Percentiles rank a stretch among this genome's conserved stretches.
phyloP scores from a whole-genome alignment of 23 red algal species.

The Gracilaria vermiculophylla region DNA sequence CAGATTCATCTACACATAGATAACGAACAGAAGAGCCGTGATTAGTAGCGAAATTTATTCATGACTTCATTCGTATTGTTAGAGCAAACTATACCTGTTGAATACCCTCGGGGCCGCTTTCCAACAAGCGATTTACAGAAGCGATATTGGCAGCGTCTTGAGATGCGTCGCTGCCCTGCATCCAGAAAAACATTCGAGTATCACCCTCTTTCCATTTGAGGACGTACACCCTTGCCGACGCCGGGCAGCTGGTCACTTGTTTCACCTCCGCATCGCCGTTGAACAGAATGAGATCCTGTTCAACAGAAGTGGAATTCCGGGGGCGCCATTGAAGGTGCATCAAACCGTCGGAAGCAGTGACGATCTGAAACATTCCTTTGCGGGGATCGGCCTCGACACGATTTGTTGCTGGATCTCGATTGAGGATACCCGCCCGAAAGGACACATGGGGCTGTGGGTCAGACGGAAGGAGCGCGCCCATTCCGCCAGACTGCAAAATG shows the following conservation, averaged over 20 bases:
- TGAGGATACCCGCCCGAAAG: conserved; percentile 51
- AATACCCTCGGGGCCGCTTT: conserved; percentile 35
- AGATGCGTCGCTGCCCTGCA: conserved; percentile 58
- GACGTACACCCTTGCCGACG: conserved; percentile 60
- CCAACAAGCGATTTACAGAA: conserved; percentile 41
- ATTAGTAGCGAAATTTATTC: conserved; percentile 37
- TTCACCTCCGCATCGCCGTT: conserved; percentile 35
- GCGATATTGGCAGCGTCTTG: conserved; percentile 30
- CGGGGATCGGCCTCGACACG: conserved; percentile 49
- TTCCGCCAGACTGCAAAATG: not conserved
- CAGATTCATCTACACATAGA: conserved; percentile 12
- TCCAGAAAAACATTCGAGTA: conserved; percentile 62
- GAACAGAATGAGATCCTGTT: conserved; percentile 70
- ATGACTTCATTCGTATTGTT: not conserved
- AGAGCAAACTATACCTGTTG: conserved; percentile 53
- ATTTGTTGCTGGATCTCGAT: conserved; percentile 44
- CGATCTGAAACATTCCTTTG: conserved; percentile 56
- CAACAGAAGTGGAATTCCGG: not conserved
- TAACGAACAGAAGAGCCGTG: not conserved
- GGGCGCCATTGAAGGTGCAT: conserved; percentile 63
- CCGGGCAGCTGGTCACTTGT: conserved; percentile 41
- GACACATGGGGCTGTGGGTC: conserved; percentile 49
- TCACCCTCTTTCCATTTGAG: conserved; percentile 59
- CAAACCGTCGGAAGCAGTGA: conserved; percentile 33
- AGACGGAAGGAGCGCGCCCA: conserved; percentile 31